Evolutionary conservation across 2,329 filamentous ascomycete species (phyloP), one percentile per base, ranked within the genome.

Genomic region (Neophaeococcomyces aloes): DNA sequence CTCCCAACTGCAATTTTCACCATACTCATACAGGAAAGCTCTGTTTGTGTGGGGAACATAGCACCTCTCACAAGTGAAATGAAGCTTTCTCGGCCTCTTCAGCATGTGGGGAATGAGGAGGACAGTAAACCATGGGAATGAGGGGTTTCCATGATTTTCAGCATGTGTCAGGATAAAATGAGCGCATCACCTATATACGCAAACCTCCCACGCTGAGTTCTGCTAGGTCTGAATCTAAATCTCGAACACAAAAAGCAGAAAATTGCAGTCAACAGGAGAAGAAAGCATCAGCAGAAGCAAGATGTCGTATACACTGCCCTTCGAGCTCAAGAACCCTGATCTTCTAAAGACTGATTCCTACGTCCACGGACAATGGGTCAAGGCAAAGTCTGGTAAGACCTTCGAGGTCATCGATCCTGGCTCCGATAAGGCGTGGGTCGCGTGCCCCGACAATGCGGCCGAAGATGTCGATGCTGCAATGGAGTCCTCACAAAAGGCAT

Each of bases 381-480:
- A 61, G 10, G 64, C 72, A 13, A 65, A 64, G 33, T 68, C 65
- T 23, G 67, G 67, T 38, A 61, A 64, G 27, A 66, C 69, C 0
- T 77, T 76, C 47, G 63, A 71, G 47, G 67, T 76, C 7, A 52
- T 73, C 13, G 66, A 77, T 47, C 74, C 74, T 0, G 74, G 73
- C 29, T 69, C 67, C 4, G 68, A 68, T 49, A 61, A 62, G 35
- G 50, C 62, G 2, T 77, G 72, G 71, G 67, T 70, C 2, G 67
- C 66, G 6, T 72, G 69, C 50, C 67, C 74, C 0, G 65, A 71
- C 51, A 70, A 65, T 51, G 57, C 59, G 3, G 59, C 60, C n/a
- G 73, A 76, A 32, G 80, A 83, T 59, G 78, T 81, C 43, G 72
- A 79, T 47, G 60, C 59, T 3, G 73, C 78, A 1, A 76, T 82